Percentiles rank a stretch among this genome's conserved stretches.
Conservation (phyloP, 1,284 basidiomycete species). For the Boletus mariae region DNA sequence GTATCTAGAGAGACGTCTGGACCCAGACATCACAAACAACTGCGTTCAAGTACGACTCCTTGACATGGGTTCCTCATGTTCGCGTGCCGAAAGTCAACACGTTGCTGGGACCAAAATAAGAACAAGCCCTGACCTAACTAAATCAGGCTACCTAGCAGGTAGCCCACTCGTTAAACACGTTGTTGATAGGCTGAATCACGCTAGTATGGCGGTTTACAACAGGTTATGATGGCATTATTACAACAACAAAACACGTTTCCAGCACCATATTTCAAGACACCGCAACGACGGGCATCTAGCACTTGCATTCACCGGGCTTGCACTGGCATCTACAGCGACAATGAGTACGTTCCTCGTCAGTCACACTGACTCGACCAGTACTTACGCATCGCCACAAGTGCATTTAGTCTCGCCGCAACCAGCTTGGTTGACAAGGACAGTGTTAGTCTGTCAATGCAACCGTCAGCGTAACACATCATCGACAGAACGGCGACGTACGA, state of each 20-base stretch:
- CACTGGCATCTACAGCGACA: slow-evolving; percentile 13
- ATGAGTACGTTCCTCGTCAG: neutral
- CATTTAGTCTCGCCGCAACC: neutral
- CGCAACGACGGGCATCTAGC: neutral
- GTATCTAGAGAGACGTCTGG: neutral
- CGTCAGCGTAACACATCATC: neutral
- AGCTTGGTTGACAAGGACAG: neutral
- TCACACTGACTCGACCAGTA: neutral
- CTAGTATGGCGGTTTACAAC: slow-evolving; percentile 36
- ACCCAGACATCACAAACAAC: no score
- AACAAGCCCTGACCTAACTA: no score
- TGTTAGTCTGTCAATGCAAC: neutral
- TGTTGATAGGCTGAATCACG: no score
- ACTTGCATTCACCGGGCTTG: slow-evolving; percentile 14
- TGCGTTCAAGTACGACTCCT: no score
- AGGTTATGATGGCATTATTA: slow-evolving; percentile 3
- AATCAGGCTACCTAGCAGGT: no score
- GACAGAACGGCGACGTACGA: neutral
- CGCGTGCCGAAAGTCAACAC: no score
- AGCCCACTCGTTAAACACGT: neutral
- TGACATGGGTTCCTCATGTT: no score
- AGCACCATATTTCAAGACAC: neutral
- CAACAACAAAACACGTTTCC: no score
- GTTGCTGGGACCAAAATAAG: no score
- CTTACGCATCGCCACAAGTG: neutral